These are phyloP conservation scores for Leptographium procerum DNA, from an alignment of 2,329 filamentous ascomycete species.

Conservation along the genomic window DNA sequence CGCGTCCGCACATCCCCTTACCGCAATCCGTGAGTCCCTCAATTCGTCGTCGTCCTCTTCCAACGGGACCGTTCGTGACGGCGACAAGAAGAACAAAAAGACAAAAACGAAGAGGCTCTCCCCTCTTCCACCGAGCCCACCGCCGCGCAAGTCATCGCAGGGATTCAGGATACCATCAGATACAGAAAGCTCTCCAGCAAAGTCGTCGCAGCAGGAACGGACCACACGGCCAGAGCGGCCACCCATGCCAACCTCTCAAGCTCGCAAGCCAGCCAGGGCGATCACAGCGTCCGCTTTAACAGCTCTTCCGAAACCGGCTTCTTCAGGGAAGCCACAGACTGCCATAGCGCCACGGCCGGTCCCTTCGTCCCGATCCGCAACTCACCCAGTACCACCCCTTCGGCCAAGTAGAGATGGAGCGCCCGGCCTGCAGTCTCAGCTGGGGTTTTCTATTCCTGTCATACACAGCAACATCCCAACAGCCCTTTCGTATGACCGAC, in stretches of 20 bases:
- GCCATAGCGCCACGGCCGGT: slow-evolving; percentile 15
- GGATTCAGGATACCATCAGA: slow-evolving; percentile 33
- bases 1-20: slow-evolving; percentile 45
- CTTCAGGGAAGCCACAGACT: slow-evolving; percentile 1
- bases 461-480: slow-evolving; percentile 52
- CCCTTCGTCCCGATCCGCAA: not conserved
- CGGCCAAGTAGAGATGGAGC: slow-evolving; percentile 61
- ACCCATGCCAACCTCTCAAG: slow-evolving; percentile 8
- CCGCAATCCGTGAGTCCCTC: slow-evolving; percentile 56
- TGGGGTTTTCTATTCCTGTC: slow-evolving; percentile 38
- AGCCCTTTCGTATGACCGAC: slow-evolving; percentile 35
- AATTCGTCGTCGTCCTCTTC: slow-evolving; percentile 64
- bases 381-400: slow-evolving; percentile 34
- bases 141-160: slow-evolving; percentile 50
- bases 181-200: slow-evolving; percentile 22
- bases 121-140: slow-evolving; percentile 47
- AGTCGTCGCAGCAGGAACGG: slow-evolving; percentile 11
- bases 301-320: not conserved
- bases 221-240: slow-evolving; percentile 2
- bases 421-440: slow-evolving; percentile 46
- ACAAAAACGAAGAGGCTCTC: slow-evolving; percentile 32
- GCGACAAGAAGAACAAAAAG: slow-evolving; percentile 31
- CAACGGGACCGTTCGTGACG: slow-evolving; percentile 42
- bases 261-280: not conserved
- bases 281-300: not conserved